Conservation (phyloP, 345 rosid genomes). For the Camelina neglecta region DNA sequence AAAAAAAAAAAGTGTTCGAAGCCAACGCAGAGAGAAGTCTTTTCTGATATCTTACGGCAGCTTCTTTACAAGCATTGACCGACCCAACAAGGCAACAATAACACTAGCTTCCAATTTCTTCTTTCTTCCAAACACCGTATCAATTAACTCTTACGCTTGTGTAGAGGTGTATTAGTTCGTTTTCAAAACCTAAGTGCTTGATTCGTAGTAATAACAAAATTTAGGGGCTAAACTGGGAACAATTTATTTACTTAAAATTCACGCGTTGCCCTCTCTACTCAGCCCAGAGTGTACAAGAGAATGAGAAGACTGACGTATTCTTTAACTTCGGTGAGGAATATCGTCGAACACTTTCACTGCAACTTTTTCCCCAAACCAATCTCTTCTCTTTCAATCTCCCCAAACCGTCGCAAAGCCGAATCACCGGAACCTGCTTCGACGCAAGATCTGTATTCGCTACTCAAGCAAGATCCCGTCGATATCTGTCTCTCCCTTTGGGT, state of each 20-base stretch:
- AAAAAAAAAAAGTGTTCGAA: neutral
- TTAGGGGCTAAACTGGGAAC: conserved; percentile 11
- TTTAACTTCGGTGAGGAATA: conserved; percentile 49
- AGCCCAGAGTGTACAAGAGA: neutral
- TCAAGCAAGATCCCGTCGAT: conserved; percentile 85
- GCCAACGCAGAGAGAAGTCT: conserved; percentile 32
- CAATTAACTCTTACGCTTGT: neutral
- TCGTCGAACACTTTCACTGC: conserved; percentile 68
- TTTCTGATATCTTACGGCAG: conserved; percentile 32
- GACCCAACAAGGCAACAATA: neutral
- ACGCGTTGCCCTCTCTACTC: neutral
- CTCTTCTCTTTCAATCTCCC: conserved; percentile 49
- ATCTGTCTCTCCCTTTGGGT: conserved; percentile 84
- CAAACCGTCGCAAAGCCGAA: conserved; percentile 26
- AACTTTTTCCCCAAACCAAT: conserved; percentile 21
- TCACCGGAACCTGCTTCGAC: conserved; percentile 20
- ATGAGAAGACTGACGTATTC: conserved; percentile 43
- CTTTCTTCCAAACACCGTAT: neutral
- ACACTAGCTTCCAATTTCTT: conserved; percentile 29
- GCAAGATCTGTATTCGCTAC: conserved; percentile 62
- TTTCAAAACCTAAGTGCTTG: conserved; percentile 1
- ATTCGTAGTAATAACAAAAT: neutral
- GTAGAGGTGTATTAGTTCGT: neutral
- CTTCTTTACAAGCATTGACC: conserved; percentile 41
- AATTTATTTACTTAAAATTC: neutral